These are phyloP conservation scores for Lotus japonicus DNA, from an alignment of 306 rosid genomes.

Conservation along the genomic window DNA sequence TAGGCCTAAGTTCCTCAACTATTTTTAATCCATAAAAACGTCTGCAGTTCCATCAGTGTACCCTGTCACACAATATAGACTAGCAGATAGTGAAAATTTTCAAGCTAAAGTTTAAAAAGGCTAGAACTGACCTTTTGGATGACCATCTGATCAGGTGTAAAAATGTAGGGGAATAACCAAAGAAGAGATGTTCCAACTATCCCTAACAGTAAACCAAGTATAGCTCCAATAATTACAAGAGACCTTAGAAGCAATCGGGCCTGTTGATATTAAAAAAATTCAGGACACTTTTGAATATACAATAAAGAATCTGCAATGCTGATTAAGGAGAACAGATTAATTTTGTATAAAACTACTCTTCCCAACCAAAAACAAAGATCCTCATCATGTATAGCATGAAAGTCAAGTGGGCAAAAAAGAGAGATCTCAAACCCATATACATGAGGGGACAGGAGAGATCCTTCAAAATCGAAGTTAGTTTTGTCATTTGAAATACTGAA, in stretches of 20 bases:
- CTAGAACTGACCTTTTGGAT: conserved; percentile 52
- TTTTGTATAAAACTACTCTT: not conserved
- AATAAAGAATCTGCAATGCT: not conserved
- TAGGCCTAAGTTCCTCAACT: not conserved
- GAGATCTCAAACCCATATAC: not conserved
- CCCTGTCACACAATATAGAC: not conserved
- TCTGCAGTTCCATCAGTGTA: not conserved
- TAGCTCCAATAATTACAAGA: conserved; percentile 60
- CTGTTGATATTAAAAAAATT: conserved; percentile 4
- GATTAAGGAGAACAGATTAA: not conserved
- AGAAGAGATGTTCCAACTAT: conserved; percentile 49
- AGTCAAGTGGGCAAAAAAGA: not conserved
- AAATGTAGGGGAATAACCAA: conserved; percentile 58
- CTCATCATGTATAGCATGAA: not conserved
- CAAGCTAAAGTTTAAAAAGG: not conserved
- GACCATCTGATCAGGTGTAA: conserved; percentile 62
- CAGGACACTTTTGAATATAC: not conserved
- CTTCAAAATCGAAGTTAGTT: too few species aligned
- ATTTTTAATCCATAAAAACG: not conserved
- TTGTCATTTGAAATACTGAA: not conserved
- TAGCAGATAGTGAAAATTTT: not conserved
- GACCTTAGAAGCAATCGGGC: conserved; percentile 40
- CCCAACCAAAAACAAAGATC: not conserved
- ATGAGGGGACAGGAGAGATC: not conserved
- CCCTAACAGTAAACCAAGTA: conserved; percentile 62